Base-by-base conservation (phyloP, 179 eudicot species). In the Amaranthus tricolor region DNA sequence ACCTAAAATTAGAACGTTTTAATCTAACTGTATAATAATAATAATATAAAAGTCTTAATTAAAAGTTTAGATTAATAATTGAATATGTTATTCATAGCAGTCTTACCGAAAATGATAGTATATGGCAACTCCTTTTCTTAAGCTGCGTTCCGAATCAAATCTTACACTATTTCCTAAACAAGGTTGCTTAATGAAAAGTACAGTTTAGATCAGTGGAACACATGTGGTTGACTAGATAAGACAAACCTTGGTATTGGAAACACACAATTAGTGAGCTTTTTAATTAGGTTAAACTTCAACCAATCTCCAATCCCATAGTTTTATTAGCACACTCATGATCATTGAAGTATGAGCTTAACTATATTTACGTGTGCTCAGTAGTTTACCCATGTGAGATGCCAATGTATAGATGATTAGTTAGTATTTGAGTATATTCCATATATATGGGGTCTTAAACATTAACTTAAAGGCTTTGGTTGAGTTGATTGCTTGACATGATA, bases 191-290 rank as follows among this genome's bases (percentile, higher is more conserved):
- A 68, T 31, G 11, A 13, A 3, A n/a, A 31, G 40, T 15, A 31
- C 24, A 55, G 12, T 57, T 51, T 31, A 49, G 12, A 31, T 31
- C 40, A 53, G 44, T 54, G 47, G 43, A 63, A 19, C 56, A 48
- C 45, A 59, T 17, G 40, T 47, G 51, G 71, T 77, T 77, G 71
- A 77, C 60, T 59, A 47, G 21, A 66, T 57, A 78, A 78, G 77
- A 73, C 73, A 78, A 66, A 60, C 55, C 76, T 72, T 73, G 77
- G 3, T 2, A 31, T 31, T 31, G 2, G 3, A 66, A 78, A 78
- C 81, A 72, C 68, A 60, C 68, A 66, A 5, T 8, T 31, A 1
- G 40, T 40, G 8, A 77, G 9, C 15, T 50, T 31, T 0, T 31
- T 24, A 24, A 59, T 61, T 31, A 31, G 40, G 40, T 31, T 31